phyloP scores from a whole-genome alignment of 768 basidiomycete genomes.

The Postia placenta region DNA sequence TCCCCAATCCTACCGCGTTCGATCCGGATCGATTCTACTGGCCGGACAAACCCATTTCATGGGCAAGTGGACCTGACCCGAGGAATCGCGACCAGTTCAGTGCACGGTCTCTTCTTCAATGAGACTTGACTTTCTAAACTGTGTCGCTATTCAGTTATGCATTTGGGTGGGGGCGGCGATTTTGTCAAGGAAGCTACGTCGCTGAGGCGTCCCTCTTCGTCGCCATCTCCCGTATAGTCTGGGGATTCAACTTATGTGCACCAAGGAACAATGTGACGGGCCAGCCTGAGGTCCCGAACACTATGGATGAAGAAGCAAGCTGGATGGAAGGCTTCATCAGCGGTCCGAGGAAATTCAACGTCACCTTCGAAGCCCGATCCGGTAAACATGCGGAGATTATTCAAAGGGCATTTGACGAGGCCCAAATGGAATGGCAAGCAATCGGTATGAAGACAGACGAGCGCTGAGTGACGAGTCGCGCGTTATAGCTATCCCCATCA shows the following conservation, averaged over 20 bases:
- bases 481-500: too few species aligned
- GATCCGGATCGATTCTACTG: constrained; percentile 32
- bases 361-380: not conserved
- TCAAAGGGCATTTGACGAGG: constrained; percentile 1
- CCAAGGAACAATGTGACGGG: constrained; percentile 6
- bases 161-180: constrained; percentile 16
- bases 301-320: not conserved
- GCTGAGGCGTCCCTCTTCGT: constrained; percentile 20
- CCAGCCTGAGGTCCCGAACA: not conserved
- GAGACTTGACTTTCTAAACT: not conserved
- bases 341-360: not conserved
- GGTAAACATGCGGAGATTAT: not conserved
- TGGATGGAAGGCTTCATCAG: constrained; percentile 4
- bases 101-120: not conserved
- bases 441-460: constrained; percentile 1
- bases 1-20: constrained; percentile 34
- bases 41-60: not conserved
- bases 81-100: constrained; percentile 1
- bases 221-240: constrained; percentile 19
- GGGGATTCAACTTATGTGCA: constrained; percentile 17
- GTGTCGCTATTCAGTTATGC: constrained; percentile 9
- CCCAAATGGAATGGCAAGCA: constrained; percentile 3
- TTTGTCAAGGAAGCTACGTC: constrained; percentile 17
- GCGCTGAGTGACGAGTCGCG: constrained; percentile 2
- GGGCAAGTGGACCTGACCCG: not conserved